These are phyloP conservation scores for Allium cepa DNA, from an alignment of 106 monocot species.

Conservation along the genomic window DNA sequence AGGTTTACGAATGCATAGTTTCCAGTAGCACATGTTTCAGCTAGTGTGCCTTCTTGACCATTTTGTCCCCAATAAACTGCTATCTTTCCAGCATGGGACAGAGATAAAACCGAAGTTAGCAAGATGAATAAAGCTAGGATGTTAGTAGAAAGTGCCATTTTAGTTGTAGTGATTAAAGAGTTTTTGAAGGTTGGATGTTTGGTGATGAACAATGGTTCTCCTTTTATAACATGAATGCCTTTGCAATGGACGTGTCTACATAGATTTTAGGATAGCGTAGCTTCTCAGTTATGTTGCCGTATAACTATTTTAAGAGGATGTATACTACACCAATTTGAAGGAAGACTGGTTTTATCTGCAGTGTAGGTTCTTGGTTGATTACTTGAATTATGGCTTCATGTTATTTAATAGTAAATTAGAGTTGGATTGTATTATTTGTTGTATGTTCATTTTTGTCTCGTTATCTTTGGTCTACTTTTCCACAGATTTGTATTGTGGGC, in stretches of 20 bases:
- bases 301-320: no score
- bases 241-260: no score
- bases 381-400: no score
- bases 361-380: no score
- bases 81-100: constrained; percentile 4
- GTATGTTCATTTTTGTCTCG: no score
- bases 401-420: no score
- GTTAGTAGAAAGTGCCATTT: neutral
- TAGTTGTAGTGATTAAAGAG: neutral
- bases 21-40: constrained; percentile 26
- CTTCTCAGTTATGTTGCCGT: neutral
- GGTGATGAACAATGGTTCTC: neutral
- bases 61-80: constrained; percentile 23
- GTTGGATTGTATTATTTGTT: no score
- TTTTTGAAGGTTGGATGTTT: neutral
- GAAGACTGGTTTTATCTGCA: no score
- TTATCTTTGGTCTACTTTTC: no score
- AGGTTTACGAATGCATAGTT: constrained; percentile 25
- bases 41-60: constrained; percentile 31
- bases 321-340: no score
- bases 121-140: neutral
- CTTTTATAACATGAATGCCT: neutral
- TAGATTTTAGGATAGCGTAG: neutral
- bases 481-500: no score
- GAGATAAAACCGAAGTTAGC: neutral